phyloP scores from a whole-genome alignment of 176 grass and related monocot genomes.

The Musa itinerans region DNA sequence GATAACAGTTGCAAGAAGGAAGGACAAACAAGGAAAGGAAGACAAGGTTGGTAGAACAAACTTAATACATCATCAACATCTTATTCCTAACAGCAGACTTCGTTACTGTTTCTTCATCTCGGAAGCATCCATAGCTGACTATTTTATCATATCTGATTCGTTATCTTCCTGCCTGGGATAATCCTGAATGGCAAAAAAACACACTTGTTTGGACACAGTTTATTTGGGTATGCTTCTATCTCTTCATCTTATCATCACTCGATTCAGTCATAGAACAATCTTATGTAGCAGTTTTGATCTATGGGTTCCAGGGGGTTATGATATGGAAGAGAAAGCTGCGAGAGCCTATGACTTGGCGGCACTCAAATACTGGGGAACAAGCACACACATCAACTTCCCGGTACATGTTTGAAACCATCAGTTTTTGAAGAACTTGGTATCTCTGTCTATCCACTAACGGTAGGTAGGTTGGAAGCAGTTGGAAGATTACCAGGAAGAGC shows the following conservation, averaged over 20 bases:
- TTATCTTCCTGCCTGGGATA: not conserved
- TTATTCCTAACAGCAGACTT: too few species aligned
- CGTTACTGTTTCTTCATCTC: too few species aligned
- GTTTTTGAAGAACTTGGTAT: not conserved
- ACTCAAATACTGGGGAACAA: conserved; percentile 67
- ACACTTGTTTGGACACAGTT: conserved; percentile 39
- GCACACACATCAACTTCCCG: conserved; percentile 59
- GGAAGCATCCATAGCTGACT: not conserved
- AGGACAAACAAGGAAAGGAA: conserved; percentile 86
- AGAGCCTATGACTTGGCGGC: conserved; percentile 69
- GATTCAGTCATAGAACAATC: not conserved
- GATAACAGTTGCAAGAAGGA: conserved; percentile 97
- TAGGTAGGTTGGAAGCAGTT: conserved; percentile 22
- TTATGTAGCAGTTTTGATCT: not conserved
- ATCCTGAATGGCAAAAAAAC: conserved; percentile 6
- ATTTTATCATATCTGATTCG: not conserved
- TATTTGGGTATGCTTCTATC: conserved; percentile 63
- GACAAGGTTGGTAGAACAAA: conserved; percentile 46
- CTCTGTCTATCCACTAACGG: not conserved
- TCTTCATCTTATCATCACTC: not conserved
- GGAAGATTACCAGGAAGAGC: conserved; percentile 51
- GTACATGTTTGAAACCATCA: conserved; percentile 11
- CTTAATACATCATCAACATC: not conserved
- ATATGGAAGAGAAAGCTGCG: conserved; percentile 75
- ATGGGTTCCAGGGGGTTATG: conserved; percentile 67